phyloP scores from a whole-genome alignment of 306 rosid genomes.

The Inga laurina region DNA sequence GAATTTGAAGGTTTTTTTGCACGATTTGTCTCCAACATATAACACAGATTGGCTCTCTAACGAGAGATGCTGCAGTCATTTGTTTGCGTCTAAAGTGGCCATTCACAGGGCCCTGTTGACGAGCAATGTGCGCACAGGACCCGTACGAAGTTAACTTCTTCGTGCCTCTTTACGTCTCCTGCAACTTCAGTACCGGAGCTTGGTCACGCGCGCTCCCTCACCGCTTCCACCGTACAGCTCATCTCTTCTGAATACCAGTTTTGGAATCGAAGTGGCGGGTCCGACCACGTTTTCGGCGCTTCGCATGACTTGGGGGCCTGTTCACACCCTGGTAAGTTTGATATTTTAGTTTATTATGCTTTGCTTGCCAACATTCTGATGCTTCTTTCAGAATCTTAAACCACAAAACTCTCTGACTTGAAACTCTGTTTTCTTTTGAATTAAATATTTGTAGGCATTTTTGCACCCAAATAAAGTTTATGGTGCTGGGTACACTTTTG shows the following conservation, averaged over 20 bases:
- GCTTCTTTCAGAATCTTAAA: background rate
- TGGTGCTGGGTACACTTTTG: no score
- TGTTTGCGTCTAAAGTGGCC: constrained; percentile 92
- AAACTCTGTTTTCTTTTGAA: background rate
- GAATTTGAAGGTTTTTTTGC: constrained; percentile 60
- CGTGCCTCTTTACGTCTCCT: constrained; percentile 93
- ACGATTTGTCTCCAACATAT: constrained; percentile 75
- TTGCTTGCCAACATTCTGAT: background rate
- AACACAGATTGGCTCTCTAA: constrained; percentile 76
- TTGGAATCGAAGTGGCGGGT: constrained; percentile 79
- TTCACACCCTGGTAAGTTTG: constrained; percentile 71
- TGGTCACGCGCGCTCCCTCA: constrained; percentile 83
- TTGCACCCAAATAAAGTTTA: no score
- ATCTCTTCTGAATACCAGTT: constrained; percentile 54
- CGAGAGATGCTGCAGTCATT: constrained; percentile 62
- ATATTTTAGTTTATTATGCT: background rate
- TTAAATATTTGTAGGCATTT: no score
- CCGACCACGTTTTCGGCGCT: constrained; percentile 90
- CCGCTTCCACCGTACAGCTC: constrained; percentile 60
- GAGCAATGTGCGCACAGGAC: constrained; percentile 67
- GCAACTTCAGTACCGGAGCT: constrained; percentile 94
- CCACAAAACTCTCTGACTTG: background rate
- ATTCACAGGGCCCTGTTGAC: constrained; percentile 75
- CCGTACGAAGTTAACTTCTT: constrained; percentile 87
- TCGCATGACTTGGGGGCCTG: constrained; percentile 93